These are phyloP conservation scores for Mycena metata DNA, from an alignment of 768 basidiomycete species.

Conservation along the genomic window DNA sequence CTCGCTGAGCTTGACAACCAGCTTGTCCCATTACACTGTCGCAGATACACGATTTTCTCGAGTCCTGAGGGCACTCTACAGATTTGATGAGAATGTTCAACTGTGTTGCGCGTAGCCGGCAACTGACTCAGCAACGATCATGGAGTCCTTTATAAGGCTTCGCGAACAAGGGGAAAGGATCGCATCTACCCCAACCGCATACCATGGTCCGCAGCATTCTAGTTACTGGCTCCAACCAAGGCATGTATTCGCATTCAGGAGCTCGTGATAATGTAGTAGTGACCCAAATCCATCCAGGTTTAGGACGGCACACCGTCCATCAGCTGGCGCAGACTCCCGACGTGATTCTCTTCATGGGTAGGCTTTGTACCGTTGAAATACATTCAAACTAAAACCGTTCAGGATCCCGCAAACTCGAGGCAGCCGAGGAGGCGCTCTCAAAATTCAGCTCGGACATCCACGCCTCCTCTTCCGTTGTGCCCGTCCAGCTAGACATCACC, in stretches of 20 bases:
- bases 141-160: too few species aligned
- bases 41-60: too few species aligned
- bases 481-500: conserved; percentile 31
- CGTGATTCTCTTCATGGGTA: conserved; percentile 30
- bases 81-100: too few species aligned
- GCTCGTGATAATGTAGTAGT: neutral
- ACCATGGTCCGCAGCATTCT: too few species aligned
- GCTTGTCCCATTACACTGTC: too few species aligned
- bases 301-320: conserved; percentile 30
- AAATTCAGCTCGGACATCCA: conserved; percentile 17
- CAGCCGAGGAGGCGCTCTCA: conserved; percentile 13
- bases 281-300: conserved; percentile 10
- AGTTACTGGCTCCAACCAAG: conserved; percentile 31
- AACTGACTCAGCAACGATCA: too few species aligned
- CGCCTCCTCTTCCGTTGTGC: conserved; percentile 25
- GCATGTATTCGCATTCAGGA: too few species aligned
- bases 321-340: conserved; percentile 22
- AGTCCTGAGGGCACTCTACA: too few species aligned
- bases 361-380: neutral
- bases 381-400: neutral
- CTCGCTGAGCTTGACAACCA: too few species aligned
- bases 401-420: conserved; percentile 28
- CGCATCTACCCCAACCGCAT: too few species aligned
- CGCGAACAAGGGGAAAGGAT: too few species aligned
- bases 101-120: too few species aligned